phyloP scores from a whole-genome alignment of 2,329 filamentous ascomycete species.

The Paraphoma chrysanthemicola region DNA sequence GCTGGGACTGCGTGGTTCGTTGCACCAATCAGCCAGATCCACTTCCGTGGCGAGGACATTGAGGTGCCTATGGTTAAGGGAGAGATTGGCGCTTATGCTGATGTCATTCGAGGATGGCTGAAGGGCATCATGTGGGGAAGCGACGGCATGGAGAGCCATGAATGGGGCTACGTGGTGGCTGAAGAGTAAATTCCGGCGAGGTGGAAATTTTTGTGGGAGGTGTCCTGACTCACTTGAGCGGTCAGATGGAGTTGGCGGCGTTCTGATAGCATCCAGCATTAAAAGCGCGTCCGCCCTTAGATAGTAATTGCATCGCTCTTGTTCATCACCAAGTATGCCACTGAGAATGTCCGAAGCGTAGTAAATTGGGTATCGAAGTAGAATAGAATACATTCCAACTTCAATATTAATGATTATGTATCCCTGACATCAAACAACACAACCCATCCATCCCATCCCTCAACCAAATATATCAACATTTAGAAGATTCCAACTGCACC shows the following conservation, averaged over 20 bases:
- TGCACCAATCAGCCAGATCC: slow-evolving; percentile 54
- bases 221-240: too few relatives aligned
- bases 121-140: slow-evolving; percentile 59
- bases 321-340: too few relatives aligned
- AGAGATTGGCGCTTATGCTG: slow-evolving; percentile 52
- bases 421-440: background rate
- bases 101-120: slow-evolving; percentile 54
- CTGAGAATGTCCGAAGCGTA: too few relatives aligned
- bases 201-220: too few relatives aligned
- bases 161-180: slow-evolving; percentile 56
- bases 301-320: too few relatives aligned
- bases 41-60: slow-evolving; percentile 54
- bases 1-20: slow-evolving; percentile 77
- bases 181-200: slow-evolving; percentile 41
- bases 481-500: slow-evolving; percentile 21
- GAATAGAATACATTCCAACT: slow-evolving; percentile 1
- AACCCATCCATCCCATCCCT: background rate
- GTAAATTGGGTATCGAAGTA: too few relatives aligned
- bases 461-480: background rate
- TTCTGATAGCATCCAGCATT: too few relatives aligned
- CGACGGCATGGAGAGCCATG: slow-evolving; percentile 50
- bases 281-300: too few relatives aligned
- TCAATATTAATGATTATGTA: background rate
- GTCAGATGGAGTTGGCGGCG: too few relatives aligned
- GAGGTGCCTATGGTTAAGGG: slow-evolving; percentile 52